Conservation (phyloP, 192 early-diverging fungal species). For the Coemansia sp. region DNA sequence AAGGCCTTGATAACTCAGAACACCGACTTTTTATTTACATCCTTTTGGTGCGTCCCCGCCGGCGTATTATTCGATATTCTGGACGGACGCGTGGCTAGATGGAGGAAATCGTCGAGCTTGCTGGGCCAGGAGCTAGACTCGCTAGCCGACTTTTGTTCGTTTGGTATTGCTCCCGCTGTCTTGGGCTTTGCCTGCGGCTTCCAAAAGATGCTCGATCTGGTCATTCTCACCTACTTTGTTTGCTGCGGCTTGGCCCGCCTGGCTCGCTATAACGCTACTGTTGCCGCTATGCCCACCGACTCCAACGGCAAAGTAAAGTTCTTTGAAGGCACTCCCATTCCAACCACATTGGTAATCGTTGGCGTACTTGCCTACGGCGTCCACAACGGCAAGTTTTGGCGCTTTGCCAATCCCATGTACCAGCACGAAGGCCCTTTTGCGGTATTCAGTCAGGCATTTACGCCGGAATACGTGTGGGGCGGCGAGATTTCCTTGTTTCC, state of each 20-base stretch:
- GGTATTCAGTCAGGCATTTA: slow-evolving; percentile 52
- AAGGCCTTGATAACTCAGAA: slow-evolving; percentile 65
- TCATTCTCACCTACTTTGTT: slow-evolving; percentile 80
- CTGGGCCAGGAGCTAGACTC: slow-evolving; percentile 89
- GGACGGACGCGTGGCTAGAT: slow-evolving; percentile 79
- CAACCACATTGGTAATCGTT: slow-evolving; percentile 67
- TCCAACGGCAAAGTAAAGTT: slow-evolving; percentile 70
- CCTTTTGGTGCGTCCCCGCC: slow-evolving; percentile 64
- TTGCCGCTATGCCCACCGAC: slow-evolving; percentile 71
- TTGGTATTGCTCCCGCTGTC: slow-evolving; percentile 80
- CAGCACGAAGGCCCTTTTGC: slow-evolving; percentile 50
- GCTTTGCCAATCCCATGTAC: slow-evolving; percentile 42
- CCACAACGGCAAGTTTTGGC: slow-evolving; percentile 47
- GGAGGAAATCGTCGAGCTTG: slow-evolving; percentile 66
- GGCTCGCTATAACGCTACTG: slow-evolving; percentile 86
- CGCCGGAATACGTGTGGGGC: slow-evolving; percentile 55
- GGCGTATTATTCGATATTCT: slow-evolving; percentile 71
- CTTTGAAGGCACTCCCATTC: slow-evolving; percentile 91
- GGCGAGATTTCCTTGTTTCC: slow-evolving; percentile 53
- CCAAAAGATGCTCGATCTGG: slow-evolving; percentile 72
- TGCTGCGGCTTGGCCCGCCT: slow-evolving; percentile 80
- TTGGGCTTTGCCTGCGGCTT: slow-evolving; percentile 82
- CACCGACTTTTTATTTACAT: slow-evolving; percentile 55
- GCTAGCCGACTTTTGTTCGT: slow-evolving; percentile 73
- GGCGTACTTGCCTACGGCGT: slow-evolving; percentile 63